Conservation (phyloP, 345 rosid species). For the Acer saccharum region DNA sequence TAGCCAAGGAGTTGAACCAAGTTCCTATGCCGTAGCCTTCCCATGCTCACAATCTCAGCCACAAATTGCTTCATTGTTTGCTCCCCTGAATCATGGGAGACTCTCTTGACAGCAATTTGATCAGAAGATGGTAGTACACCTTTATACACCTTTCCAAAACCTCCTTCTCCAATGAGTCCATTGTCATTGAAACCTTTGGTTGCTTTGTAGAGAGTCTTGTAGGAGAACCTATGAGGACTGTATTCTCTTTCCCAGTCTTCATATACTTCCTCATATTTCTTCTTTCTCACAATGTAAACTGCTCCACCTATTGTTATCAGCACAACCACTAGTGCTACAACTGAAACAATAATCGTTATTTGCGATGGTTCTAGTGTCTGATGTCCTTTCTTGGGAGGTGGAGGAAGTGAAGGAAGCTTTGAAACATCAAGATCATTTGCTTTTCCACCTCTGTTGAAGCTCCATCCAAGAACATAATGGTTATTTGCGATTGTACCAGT, state of each 20-base stretch:
- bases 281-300: conserved; percentile 30
- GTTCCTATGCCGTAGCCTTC: conserved; percentile 42
- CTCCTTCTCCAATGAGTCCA: conserved; percentile 53
- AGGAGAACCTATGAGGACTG: conserved; percentile 57
- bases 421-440: conserved; percentile 42
- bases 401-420: conserved; percentile 59
- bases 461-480: conserved; percentile 66
- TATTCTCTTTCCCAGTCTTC: conserved; percentile 72
- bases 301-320: conserved; percentile 25
- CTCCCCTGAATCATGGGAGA: conserved; percentile 42
- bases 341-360: conserved; percentile 15
- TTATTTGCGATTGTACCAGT: conserved; percentile 40
- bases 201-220: conserved; percentile 54
- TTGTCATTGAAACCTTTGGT: conserved; percentile 59
- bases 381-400: conserved; percentile 27
- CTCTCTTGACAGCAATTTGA: conserved; percentile 60
- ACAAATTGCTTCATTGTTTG: conserved; percentile 50
- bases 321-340: conserved; percentile 21
- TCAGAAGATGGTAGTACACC: conserved; percentile 47
- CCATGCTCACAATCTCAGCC: conserved; percentile 20
- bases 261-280: conserved; percentile 51
- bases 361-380: not conserved
- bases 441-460: conserved; percentile 49
- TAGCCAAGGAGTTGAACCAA: conserved; percentile 45
- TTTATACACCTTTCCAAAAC: conserved; percentile 58